These are phyloP conservation scores for Prorocentrum cordatum DNA, from an alignment of 169 alveolate genomes.

Conservation along the genomic window DNA sequence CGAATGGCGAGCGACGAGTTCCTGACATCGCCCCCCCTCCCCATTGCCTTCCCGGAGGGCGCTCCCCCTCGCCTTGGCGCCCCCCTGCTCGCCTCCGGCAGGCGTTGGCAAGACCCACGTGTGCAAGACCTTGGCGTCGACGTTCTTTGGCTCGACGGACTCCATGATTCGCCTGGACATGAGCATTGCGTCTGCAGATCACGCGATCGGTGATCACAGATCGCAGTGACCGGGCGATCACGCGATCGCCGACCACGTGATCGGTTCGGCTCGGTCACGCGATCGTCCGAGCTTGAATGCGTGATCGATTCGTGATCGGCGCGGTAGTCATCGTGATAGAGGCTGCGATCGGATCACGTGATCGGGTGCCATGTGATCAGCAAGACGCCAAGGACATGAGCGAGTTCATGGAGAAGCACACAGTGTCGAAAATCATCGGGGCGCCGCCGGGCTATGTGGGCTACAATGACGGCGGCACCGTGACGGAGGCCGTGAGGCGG, in stretches of 20 bases:
- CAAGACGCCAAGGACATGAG: constrained; percentile 82
- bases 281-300: no score
- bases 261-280: no score
- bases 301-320: no score
- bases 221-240: no score
- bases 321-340: no score
- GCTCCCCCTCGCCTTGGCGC: no score
- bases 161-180: constrained; percentile 79
- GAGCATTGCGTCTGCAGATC: constrained; percentile 82
- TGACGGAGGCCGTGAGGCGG: constrained; percentile 85
- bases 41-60: no score
- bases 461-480: constrained; percentile 83
- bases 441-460: constrained; percentile 86
- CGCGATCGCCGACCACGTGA: no score
- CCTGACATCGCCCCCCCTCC: no score
- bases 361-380: constrained; percentile 78
- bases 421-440: constrained; percentile 81
- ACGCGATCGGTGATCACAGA: constrained; percentile 79
- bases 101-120: constrained; percentile 82
- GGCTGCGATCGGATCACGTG: no score
- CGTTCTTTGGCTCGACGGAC: constrained; percentile 76
- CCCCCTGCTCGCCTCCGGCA: no score
- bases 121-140: constrained; percentile 81
- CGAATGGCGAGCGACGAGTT: no score
- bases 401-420: constrained; percentile 83